phyloP scores from a whole-genome alignment of 192 early-diverging fungal species.

The Endogone sp. region DNA sequence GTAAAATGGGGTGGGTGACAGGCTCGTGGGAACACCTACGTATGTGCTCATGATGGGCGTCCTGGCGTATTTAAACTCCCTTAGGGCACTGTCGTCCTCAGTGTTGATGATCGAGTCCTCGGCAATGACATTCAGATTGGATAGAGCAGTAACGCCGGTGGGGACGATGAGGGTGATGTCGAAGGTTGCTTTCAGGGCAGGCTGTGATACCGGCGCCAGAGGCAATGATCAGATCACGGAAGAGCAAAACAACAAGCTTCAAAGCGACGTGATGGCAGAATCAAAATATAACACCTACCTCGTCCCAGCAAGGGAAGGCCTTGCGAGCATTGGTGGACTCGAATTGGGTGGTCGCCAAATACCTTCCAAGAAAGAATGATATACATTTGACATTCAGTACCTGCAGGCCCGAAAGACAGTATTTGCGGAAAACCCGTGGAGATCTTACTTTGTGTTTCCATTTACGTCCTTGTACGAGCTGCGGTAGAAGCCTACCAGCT shows the following conservation, averaged over 20 bases:
- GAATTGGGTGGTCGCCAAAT: slow-evolving; percentile 77
- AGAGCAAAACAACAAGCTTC: too few species aligned
- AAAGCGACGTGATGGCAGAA: too few species aligned
- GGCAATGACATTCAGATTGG: slow-evolving; percentile 68
- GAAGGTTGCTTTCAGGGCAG: slow-evolving; percentile 75
- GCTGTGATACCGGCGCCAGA: slow-evolving; percentile 48
- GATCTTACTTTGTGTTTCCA: slow-evolving; percentile 31
- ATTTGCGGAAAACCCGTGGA: background rate
- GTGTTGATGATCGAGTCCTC: slow-evolving; percentile 35
- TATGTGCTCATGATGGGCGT: slow-evolving; percentile 85
- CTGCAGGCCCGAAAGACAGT: too few species aligned
- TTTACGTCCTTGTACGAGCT: slow-evolving; percentile 53
- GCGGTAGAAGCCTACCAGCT: slow-evolving; percentile 84
- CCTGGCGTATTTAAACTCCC: slow-evolving; percentile 60
- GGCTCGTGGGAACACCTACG: slow-evolving; percentile 31
- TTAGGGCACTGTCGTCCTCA: slow-evolving; percentile 41
- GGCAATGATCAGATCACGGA: too few species aligned
- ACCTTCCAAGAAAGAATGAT: background rate
- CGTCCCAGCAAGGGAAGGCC: slow-evolving; percentile 70
- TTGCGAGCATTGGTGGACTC: slow-evolving; percentile 69
- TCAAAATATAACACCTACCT: too few species aligned
- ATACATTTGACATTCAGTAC: too few species aligned
- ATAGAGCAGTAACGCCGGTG: slow-evolving; percentile 54
- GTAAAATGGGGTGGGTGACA: background rate
- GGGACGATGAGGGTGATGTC: slow-evolving; percentile 61